Evolutionary conservation across 352 stramenopile genomes (phyloP).

Genomic region (Globisporangium ultimum): DNA sequence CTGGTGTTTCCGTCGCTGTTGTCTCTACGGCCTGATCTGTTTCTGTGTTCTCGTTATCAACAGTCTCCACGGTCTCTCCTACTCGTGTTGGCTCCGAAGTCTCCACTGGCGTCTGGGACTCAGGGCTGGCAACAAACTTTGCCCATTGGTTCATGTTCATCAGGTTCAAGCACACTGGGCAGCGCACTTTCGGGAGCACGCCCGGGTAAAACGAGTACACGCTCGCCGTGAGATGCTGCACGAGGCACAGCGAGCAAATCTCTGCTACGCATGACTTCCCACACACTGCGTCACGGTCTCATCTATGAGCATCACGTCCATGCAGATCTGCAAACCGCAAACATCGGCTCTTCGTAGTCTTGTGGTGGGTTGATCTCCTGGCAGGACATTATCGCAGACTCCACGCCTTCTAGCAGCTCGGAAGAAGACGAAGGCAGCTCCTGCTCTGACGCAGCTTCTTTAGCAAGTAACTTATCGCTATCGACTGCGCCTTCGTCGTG

Average conservation of each 20-base stretch:
- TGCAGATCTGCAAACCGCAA: slow-evolving; percentile 55
- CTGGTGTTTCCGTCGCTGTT: slow-evolving; percentile 6
- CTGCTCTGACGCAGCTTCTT: too few relatives aligned
- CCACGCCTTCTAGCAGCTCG: too few relatives aligned
- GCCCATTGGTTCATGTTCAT: slow-evolving; percentile 51
- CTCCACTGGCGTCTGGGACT: not conserved
- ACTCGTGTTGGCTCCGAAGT: not conserved
- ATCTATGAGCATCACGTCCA: slow-evolving; percentile 36
- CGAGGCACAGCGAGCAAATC: slow-evolving; percentile 40
- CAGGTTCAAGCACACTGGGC: slow-evolving; percentile 49
- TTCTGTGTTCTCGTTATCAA: not conserved
- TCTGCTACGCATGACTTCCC: slow-evolving; percentile 34
- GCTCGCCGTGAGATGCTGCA: slow-evolving; percentile 45
- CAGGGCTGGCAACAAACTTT: slow-evolving; percentile 24
- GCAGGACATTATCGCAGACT: too few relatives aligned
- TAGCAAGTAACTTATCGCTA: too few relatives aligned
- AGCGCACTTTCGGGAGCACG: slow-evolving; percentile 64
- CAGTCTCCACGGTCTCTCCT: slow-evolving; percentile 2
- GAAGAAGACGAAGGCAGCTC: too few relatives aligned
- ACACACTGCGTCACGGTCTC: slow-evolving; percentile 38
- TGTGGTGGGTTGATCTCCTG: too few relatives aligned
- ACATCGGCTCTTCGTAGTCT: slow-evolving; percentile 18
- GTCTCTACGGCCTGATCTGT: not conserved
- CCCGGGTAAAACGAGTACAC: slow-evolving; percentile 61
- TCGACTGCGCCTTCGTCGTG: too few relatives aligned